phyloP scores from a whole-genome alignment of 805 yeast species.

The Wickerhamiella brachini region DNA sequence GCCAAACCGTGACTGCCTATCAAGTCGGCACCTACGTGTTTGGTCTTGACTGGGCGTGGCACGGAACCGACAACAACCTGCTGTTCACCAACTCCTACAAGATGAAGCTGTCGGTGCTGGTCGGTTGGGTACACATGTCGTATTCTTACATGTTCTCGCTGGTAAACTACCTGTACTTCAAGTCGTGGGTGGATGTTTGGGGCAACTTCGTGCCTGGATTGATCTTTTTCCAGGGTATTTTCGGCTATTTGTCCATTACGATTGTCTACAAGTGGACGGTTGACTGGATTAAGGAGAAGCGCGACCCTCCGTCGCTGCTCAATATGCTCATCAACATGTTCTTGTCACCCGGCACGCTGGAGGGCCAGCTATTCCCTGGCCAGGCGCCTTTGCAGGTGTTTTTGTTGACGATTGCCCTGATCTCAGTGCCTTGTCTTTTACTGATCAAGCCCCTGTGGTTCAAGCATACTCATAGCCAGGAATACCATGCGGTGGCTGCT shows the following conservation, averaged over 20 bases:
- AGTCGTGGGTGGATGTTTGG: conserved; percentile 61
- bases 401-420: conserved; percentile 58
- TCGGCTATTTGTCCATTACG: conserved; percentile 77
- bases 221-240: conserved; percentile 89
- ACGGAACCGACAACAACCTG: conserved; percentile 85
- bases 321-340: conserved; percentile 96
- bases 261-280: conserved; percentile 90
- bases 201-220: conserved; percentile 94
- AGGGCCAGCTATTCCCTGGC: conserved; percentile 65
- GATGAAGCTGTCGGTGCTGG: conserved; percentile 87
- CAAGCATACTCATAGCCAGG: conserved; percentile 37
- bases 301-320: conserved; percentile 82
- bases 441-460: conserved; percentile 69
- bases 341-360: conserved; percentile 78
- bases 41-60: conserved; percentile 95
- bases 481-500: conserved; percentile 19
- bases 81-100: conserved; percentile 89
- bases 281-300: conserved; percentile 69
- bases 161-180: conserved; percentile 59
- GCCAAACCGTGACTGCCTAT: conserved; percentile 57
- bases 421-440: conserved; percentile 87
- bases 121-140: conserved; percentile 93
- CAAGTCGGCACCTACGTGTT: conserved; percentile 57
- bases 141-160: conserved; percentile 77
- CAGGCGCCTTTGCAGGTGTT: conserved; percentile 65